Conservation (phyloP, 2,329 filamentous ascomycete species). For the Pseudogymnoascus sp. region DNA sequence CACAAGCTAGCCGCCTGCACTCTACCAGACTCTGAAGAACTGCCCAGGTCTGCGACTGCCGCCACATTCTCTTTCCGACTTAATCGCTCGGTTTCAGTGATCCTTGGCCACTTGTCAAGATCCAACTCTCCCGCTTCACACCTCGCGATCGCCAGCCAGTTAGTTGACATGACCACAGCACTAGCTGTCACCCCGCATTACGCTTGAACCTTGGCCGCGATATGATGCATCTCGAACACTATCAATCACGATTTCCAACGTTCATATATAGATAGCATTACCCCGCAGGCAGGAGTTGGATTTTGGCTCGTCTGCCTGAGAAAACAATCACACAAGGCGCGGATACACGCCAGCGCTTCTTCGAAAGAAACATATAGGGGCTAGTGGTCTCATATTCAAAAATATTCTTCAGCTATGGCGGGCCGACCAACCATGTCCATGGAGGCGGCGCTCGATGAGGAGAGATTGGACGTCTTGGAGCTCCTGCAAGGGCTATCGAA, state of each 20-base stretch:
- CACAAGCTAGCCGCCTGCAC: not conserved
- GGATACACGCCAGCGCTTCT: constrained; percentile 8
- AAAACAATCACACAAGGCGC: not conserved
- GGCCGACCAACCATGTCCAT: constrained; percentile 55
- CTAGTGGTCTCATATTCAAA: constrained; percentile 12
- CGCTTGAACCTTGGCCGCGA: constrained; percentile 19
- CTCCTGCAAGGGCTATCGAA: constrained; percentile 45
- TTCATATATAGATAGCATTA: constrained; percentile 26
- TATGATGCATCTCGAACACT: constrained; percentile 26
- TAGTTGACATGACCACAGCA: constrained; percentile 7
- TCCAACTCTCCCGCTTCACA: not conserved
- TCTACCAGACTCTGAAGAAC: not conserved
- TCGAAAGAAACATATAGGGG: constrained; percentile 8
- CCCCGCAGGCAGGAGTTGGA: not conserved
- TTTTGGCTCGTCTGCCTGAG: not conserved
- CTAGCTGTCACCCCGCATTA: constrained; percentile 4
- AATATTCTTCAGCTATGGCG: constrained; percentile 16
- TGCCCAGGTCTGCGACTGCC: not conserved
- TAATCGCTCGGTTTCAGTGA: not conserved
- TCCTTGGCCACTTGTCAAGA: not conserved
- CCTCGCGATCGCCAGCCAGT: not conserved
- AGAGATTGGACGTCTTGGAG: constrained; percentile 64
- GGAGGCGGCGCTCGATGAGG: constrained; percentile 68
- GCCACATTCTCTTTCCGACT: not conserved
- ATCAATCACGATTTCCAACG: constrained; percentile 23